Percentiles rank a stretch among this genome's conserved stretches.
These are phyloP conservation scores for Dendrostoma leiphaemia DNA, from an alignment of 2,329 filamentous ascomycete genomes.

Conservation along the genomic window DNA sequence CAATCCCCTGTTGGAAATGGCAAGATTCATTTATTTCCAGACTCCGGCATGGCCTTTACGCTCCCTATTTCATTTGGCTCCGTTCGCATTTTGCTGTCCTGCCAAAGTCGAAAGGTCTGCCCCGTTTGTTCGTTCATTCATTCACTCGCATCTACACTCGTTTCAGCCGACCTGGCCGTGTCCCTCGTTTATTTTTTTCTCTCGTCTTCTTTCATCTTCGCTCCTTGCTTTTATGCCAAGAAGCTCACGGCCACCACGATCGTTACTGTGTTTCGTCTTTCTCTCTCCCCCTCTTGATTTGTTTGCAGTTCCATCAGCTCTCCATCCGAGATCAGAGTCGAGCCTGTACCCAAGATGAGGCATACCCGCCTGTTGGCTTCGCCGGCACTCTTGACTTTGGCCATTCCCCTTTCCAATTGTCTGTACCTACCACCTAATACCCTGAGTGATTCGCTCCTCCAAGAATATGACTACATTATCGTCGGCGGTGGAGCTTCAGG, in stretches of 20 bases:
- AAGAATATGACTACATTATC: constrained; percentile 37
- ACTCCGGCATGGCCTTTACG: too few relatives aligned
- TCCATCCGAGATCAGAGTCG: too few relatives aligned
- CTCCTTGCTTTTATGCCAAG: too few relatives aligned
- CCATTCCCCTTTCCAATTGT: neutral
- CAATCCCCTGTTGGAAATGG: too few relatives aligned
- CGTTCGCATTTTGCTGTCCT: neutral
- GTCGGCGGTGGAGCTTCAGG: constrained; percentile 46
- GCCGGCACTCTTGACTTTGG: neutral
- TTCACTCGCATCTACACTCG: neutral
- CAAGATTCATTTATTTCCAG: too few relatives aligned
- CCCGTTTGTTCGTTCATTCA: too few relatives aligned
- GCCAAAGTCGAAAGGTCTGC: too few relatives aligned
- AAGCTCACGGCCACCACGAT: neutral
- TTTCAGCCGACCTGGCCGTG: too few relatives aligned
- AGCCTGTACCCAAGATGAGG: constrained; percentile 2
- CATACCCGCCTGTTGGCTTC: neutral
- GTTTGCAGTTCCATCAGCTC: too few relatives aligned
- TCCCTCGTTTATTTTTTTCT: too few relatives aligned
- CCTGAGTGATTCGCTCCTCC: constrained; percentile 1
- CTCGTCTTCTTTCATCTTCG: neutral
- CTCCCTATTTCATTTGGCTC: neutral
- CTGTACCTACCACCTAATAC: constrained; percentile 9
- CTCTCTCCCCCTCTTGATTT: neutral
- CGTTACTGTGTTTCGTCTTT: too few relatives aligned